Conservation (phyloP, 768 basidiomycete genomes). For the Russula emetica region DNA sequence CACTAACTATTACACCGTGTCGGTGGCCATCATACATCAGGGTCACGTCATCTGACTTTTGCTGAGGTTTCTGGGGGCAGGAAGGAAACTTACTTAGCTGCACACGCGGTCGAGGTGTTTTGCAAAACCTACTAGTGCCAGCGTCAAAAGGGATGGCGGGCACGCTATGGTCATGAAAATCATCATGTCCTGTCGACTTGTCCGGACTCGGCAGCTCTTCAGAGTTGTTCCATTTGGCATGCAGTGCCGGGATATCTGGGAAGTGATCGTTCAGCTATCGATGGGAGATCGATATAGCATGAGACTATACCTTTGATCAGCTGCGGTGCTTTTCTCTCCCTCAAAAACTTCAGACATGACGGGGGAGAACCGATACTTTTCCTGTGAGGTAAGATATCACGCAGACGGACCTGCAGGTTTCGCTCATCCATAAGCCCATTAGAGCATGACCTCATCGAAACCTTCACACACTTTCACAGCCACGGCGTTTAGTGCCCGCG, state of each 20-base stretch:
- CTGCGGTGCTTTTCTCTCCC: not conserved
- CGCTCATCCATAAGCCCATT: not conserved
- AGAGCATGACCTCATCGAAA: not conserved
- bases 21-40: not conserved
- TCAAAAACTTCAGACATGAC: too few species aligned
- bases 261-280: not conserved
- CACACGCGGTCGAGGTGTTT: not conserved
- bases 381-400: not conserved
- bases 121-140: too few species aligned
- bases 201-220: not conserved
- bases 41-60: not conserved
- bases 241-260: not conserved
- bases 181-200: not conserved
- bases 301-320: not conserved
- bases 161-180: not conserved
- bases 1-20: too few species aligned
- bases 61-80: not conserved
- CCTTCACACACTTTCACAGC: not conserved
- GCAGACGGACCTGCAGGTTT: not conserved
- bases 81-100: not conserved
- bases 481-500: not conserved
- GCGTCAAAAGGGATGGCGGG: not conserved
- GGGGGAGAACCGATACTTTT: not conserved
- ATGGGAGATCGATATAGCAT: not conserved
- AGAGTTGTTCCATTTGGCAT: not conserved